phyloP scores from a whole-genome alignment of 306 rosid genomes.

The Trichosanthes truncata region DNA sequence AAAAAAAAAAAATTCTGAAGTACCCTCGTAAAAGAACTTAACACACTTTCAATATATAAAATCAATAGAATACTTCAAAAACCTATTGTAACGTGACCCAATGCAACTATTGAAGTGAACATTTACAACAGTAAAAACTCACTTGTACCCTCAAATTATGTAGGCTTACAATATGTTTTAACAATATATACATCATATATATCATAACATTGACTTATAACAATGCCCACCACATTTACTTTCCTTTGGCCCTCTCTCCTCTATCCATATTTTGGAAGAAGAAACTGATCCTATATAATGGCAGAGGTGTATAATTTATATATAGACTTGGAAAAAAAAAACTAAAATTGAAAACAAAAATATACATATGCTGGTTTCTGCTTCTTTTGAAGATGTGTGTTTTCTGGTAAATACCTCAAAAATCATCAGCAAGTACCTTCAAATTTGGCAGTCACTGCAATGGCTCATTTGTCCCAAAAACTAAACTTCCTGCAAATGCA shows the following conservation, averaged over 20 bases:
- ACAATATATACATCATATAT: not conserved
- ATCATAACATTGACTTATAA: not conserved
- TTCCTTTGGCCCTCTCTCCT: not conserved
- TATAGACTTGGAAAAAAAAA: not conserved
- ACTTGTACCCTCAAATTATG: not conserved
- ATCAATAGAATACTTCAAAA: not conserved
- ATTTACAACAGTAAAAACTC: not conserved
- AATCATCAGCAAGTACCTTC: not conserved
- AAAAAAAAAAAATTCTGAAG: not conserved
- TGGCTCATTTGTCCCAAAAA: conserved; percentile 38
- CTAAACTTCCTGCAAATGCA: conserved; percentile 45
- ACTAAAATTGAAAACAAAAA: not conserved
- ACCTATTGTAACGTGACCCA: not conserved
- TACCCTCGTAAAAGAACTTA: not conserved
- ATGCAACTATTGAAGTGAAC: not conserved
- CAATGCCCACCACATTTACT: not conserved
- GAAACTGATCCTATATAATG: not conserved
- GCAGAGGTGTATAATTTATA: not conserved
- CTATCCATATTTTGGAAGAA: not conserved
- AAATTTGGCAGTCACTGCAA: conserved; percentile 6
- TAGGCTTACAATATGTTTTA: not conserved
- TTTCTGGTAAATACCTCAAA: not conserved
- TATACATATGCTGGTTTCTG: not conserved
- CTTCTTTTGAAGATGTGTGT: not conserved
- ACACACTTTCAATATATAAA: not conserved